Evolutionary conservation across 495 filamentous ascomycete genomes (phyloP).

Genomic region (Jackrogersella minutella): DNA sequence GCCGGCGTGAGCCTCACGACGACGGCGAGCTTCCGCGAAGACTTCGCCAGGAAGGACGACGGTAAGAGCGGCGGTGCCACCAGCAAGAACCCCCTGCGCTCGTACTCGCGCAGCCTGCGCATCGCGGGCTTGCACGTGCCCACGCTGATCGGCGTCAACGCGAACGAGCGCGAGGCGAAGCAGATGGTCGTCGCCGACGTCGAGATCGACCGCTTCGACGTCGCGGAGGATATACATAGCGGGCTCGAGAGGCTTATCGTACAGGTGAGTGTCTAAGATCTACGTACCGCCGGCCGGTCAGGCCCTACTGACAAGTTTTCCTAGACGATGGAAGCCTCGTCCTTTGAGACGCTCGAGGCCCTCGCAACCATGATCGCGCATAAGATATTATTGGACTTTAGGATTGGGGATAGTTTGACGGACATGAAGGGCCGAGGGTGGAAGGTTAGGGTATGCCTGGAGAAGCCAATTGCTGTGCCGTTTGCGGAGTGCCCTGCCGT

Average conservation of each 20-base stretch:
- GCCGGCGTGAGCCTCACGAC: constrained; percentile 54
- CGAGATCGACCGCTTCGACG: constrained; percentile 57
- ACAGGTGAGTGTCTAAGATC: constrained; percentile 60
- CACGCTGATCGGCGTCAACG: constrained; percentile 67
- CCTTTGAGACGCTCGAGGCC: constrained; percentile 70
- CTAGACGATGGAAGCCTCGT: constrained; percentile 63
- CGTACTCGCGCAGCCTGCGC: constrained; percentile 42
- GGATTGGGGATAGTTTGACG: constrained; percentile 33
- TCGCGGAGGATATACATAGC: constrained; percentile 52
- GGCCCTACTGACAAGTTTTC: constrained; percentile 16
- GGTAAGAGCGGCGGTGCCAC: not conserved
- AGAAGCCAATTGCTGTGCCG: constrained; percentile 66
- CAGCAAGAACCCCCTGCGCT: constrained; percentile 32
- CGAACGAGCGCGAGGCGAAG: constrained; percentile 63
- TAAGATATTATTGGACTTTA: constrained; percentile 46
- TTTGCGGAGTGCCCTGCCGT: constrained; percentile 65
- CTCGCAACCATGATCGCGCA: constrained; percentile 58
- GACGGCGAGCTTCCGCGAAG: constrained; percentile 44
- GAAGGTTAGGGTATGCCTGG: constrained; percentile 59
- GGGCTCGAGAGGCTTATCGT: constrained; percentile 59
- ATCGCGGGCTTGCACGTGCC: constrained; percentile 62
- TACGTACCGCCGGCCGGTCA: not conserved
- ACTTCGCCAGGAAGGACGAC: not conserved
- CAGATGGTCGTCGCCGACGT: constrained; percentile 66
- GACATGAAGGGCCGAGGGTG: constrained; percentile 46